phyloP scores from a whole-genome alignment of 192 early-diverging fungal species.

The Linnemannia exigua region DNA sequence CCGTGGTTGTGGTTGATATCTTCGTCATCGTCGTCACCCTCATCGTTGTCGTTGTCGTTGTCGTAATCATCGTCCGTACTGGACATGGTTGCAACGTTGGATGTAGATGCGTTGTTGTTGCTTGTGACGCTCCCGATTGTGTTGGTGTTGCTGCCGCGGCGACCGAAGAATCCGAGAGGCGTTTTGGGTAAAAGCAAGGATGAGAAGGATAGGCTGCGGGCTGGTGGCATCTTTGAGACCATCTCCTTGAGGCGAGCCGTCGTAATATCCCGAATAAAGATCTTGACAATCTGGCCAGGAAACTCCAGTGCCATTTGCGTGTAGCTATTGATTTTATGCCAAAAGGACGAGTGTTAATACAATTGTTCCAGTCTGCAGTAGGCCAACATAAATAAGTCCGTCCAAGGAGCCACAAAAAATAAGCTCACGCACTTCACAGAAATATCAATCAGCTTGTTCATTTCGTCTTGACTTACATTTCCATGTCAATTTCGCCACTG shows the following conservation, averaged over 20 bases:
- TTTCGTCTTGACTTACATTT: slow-evolving; percentile 70
- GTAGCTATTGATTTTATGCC: too few species aligned
- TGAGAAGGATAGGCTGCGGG: slow-evolving; percentile 26
- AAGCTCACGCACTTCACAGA: not conserved
- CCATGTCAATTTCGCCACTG: slow-evolving; percentile 90
- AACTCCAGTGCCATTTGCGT: slow-evolving; percentile 71
- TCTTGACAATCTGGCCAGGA: slow-evolving; percentile 82
- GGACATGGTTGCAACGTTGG: not conserved
- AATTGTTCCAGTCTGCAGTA: too few species aligned
- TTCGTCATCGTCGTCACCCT: slow-evolving; percentile 1
- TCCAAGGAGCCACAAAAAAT: not conserved
- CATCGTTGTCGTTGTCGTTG: not conserved
- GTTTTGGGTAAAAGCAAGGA: slow-evolving; percentile 19
- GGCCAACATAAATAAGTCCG: not conserved
- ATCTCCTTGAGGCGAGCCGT: slow-evolving; percentile 38
- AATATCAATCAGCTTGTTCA: not conserved
- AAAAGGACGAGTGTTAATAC: not conserved
- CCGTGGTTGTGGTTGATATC: not conserved
- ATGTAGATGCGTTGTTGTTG: slow-evolving; percentile 6
- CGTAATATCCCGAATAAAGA: slow-evolving; percentile 87
- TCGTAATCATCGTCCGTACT: not conserved
- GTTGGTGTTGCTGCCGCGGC: slow-evolving; percentile 14
- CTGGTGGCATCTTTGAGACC: slow-evolving; percentile 8
- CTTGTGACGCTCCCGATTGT: not conserved
- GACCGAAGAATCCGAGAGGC: slow-evolving; percentile 19